These are phyloP conservation scores for Nannizzia gypsea DNA, from an alignment of 2,329 filamentous ascomycete genomes.

Conservation along the genomic window DNA sequence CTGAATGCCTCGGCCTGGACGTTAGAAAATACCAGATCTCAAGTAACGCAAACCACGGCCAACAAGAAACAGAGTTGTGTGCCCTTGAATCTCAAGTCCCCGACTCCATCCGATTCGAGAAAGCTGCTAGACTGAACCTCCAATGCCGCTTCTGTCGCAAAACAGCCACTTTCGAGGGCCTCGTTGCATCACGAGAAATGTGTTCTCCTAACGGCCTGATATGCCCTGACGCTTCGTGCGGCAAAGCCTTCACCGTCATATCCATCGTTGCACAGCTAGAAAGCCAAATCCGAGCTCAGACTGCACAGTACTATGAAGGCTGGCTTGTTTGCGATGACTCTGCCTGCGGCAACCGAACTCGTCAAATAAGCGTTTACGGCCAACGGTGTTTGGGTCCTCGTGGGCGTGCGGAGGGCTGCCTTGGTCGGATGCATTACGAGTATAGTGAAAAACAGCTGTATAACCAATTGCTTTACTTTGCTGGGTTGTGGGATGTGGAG, in stretches of 20 bases:
- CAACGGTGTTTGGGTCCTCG: constrained; percentile 77
- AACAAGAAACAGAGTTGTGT: constrained; percentile 58
- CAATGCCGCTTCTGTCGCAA: constrained; percentile 72
- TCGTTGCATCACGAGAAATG: constrained; percentile 46
- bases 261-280: constrained; percentile 80
- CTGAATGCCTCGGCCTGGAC: constrained; percentile 88
- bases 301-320: constrained; percentile 78
- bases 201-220: constrained; percentile 63
- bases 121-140: constrained; percentile 63
- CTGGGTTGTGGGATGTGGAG: constrained; percentile 78
- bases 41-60: constrained; percentile 43
- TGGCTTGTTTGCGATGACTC: constrained; percentile 86
- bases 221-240: constrained; percentile 56
- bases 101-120: constrained; percentile 76
- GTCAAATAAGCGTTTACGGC: constrained; percentile 89
- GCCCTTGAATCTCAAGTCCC: constrained; percentile 91
- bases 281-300: constrained; percentile 63
- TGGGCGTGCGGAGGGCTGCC: constrained; percentile 71
- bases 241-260: constrained; percentile 52
- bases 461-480: constrained; percentile 86
- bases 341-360: constrained; percentile 72
- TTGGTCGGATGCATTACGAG: constrained; percentile 80
- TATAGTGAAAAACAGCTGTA: constrained; percentile 81
- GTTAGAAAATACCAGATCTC: constrained; percentile 72
- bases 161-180: constrained; percentile 62